A percentile compares a stretch with the other conserved stretches of the same genome.
Evolutionary conservation across 768 basidiomycete genomes (phyloP).

Genomic region (Podaxis sp.): DNA sequence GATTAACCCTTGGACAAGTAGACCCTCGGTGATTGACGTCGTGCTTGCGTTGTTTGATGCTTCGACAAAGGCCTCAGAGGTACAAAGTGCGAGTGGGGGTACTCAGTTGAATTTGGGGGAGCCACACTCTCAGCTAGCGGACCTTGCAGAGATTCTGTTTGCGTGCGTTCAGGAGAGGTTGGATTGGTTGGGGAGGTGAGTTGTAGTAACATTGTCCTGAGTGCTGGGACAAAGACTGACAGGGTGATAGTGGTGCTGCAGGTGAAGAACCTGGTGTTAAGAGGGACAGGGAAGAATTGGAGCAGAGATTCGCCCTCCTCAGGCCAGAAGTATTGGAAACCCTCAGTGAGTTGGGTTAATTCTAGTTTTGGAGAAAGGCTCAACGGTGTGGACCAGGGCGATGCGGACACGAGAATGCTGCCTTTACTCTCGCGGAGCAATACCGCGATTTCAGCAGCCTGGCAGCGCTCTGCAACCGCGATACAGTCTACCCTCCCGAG

Average conservation of each 20-base stretch:
- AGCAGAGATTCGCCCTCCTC: conserved; percentile 65
- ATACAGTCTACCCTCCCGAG: conserved; percentile 58
- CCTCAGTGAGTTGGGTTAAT: conserved; percentile 54
- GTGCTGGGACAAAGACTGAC: background rate
- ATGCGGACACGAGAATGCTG: conserved; percentile 62
- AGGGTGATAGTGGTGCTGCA: conserved; percentile 31
- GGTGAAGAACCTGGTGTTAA: conserved; percentile 46
- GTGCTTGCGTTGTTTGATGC: conserved; percentile 70
- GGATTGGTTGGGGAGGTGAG: conserved; percentile 64
- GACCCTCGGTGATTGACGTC: conserved; percentile 61
- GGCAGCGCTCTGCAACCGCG: conserved; percentile 79
- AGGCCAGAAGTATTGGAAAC: conserved; percentile 79
- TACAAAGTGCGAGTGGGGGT: conserved; percentile 24
- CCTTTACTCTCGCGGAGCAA: conserved; percentile 81
- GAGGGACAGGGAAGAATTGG: conserved; percentile 57
- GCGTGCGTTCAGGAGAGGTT: conserved; percentile 66
- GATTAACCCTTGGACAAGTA: conserved; percentile 84
- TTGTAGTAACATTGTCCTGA: background rate
- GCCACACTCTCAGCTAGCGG: conserved; percentile 55
- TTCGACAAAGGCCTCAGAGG: conserved; percentile 50
- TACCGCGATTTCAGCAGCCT: conserved; percentile 85
- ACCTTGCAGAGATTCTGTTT: conserved; percentile 62
- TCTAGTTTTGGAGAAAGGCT: background rate
- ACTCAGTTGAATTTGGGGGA: conserved; percentile 30
- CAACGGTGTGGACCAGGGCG: conserved; percentile 44